Evolutionary conservation across 805 yeast genomes (phyloP).

Genomic region (Candida nitratophila): DNA sequence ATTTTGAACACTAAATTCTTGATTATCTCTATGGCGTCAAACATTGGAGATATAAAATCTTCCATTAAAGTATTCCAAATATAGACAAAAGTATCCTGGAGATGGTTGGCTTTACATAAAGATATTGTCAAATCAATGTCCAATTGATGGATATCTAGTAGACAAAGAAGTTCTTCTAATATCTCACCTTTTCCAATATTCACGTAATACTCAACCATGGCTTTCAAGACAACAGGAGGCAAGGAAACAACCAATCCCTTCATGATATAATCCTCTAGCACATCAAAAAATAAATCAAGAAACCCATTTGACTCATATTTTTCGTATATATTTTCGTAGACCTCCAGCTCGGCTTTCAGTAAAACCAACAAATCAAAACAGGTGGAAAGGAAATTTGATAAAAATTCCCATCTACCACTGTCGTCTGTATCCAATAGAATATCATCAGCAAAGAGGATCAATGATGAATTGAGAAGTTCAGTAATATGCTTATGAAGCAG

Average conservation of each 20-base stretch:
- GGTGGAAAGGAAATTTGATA: constrained; percentile 26
- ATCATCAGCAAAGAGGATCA: constrained; percentile 31
- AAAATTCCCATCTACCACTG: constrained; percentile 11
- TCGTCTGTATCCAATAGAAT: constrained; percentile 2
- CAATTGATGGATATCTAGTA: constrained; percentile 56
- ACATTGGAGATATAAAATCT: constrained; percentile 68
- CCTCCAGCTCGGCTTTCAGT: constrained; percentile 25
- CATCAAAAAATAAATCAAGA: constrained; percentile 38
- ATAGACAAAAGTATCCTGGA: constrained; percentile 59
- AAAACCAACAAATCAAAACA: constrained; percentile 36
- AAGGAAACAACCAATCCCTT: constrained; percentile 37
- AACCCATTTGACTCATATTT: constrained; percentile 28
- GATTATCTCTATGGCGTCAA: constrained; percentile 43
- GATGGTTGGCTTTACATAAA: constrained; percentile 47
- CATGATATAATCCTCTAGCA: constrained; percentile 45
- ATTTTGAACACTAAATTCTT: constrained; percentile 8
- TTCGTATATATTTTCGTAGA: constrained; percentile 41
- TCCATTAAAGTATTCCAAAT: constrained; percentile 64
- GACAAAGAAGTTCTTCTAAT: constrained; percentile 64
- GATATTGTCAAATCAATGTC: constrained; percentile 73
- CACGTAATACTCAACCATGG: constrained; percentile 48
- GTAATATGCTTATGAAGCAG: constrained; percentile 48
- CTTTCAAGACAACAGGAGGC: constrained; percentile 59
- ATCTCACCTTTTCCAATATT: constrained; percentile 32
- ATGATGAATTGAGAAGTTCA: constrained; percentile 48